phyloP scores from a whole-genome alignment of 164 flowering plant species.

The Umbellularia californica region DNA sequence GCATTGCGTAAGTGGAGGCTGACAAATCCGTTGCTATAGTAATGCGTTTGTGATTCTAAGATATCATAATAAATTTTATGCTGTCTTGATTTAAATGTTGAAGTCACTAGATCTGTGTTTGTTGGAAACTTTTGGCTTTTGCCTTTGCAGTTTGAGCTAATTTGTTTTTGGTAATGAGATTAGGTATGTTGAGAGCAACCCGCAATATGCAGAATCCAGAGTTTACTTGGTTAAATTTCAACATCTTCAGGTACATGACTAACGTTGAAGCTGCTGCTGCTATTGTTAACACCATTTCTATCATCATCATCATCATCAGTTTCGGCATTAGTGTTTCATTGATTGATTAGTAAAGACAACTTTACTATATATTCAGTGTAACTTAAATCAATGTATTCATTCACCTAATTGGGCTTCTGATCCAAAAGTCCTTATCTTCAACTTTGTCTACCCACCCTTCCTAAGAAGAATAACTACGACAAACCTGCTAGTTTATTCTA shows the following conservation, averaged over 20 bases:
- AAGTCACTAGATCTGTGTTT: not conserved
- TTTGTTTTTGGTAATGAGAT: constrained; percentile 9
- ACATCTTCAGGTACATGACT: constrained; percentile 72
- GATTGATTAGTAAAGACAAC: too few species aligned
- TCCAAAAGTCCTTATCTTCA: not conserved
- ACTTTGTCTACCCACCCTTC: too few species aligned
- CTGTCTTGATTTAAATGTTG: not conserved
- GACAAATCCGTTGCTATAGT: not conserved
- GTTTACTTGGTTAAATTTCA: constrained; percentile 89
- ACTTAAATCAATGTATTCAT: not conserved
- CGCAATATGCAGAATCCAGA: constrained; percentile 94
- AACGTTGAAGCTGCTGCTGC: not conserved
- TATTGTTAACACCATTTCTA: too few species aligned
- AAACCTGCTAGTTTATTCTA: too few species aligned
- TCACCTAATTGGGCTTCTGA: not conserved
- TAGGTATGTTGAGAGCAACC: constrained; percentile 93
- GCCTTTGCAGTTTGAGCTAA: not conserved
- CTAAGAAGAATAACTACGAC: too few species aligned
- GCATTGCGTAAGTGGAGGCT: constrained; percentile 75
- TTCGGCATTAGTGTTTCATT: too few species aligned
- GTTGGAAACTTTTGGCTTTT: not conserved
- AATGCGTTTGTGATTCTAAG: not conserved
- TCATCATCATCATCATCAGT: too few species aligned
- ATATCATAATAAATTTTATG: not conserved
- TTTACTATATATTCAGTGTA: not conserved